Evolutionary conservation across 2,329 filamentous ascomycete species (phyloP), one percentile per base, ranked within the genome.

Genomic region (Alternaria metachromatica): DNA sequence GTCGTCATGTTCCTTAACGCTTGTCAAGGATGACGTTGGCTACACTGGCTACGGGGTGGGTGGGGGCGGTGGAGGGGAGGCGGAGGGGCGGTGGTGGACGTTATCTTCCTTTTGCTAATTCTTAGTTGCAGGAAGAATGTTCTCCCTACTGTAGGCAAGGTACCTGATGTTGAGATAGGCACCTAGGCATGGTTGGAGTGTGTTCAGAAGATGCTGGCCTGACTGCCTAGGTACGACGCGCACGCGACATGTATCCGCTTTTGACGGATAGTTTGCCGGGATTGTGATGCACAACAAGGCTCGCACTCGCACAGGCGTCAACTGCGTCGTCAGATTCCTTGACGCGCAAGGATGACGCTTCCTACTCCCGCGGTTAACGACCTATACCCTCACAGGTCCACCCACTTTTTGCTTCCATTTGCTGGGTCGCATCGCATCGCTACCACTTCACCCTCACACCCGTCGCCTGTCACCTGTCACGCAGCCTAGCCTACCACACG

Each of bases 1-100:
- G 71, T 74, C 72, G 70, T 74, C 67, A 73, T 72, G 65, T 64
- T 63, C 54, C 50, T 55, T 49, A 37, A 55, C 41, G 41, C 41
- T 54, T 62, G 66, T 55, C 68, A 63, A 51, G 49, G 66, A 64
- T 64, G 51, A 49, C 41, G 20, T 20, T 25, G 49, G 28, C 48
- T 50, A 26, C 25, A 9, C 25, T 25, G 49, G 28, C 48, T 50
- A 26, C 25, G 25, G 25, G 25, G 25, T 26, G 25, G 25, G 25
- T 26, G 25, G 25, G 25, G 25, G 25, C 25, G 25, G 25, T 4
- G 25, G 25, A 10, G 9, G 25, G 25, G 25, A 21, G 8, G 25
- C 25, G 25, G 25, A 26, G 25, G 25, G 25, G 25, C 25, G 25
- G 25, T 26, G 25, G 25, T 26, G 25, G 25, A 26, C 3, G 8